phyloP scores from a whole-genome alignment of 306 rosid species.

The Cotoneaster glaucophyllus region DNA sequence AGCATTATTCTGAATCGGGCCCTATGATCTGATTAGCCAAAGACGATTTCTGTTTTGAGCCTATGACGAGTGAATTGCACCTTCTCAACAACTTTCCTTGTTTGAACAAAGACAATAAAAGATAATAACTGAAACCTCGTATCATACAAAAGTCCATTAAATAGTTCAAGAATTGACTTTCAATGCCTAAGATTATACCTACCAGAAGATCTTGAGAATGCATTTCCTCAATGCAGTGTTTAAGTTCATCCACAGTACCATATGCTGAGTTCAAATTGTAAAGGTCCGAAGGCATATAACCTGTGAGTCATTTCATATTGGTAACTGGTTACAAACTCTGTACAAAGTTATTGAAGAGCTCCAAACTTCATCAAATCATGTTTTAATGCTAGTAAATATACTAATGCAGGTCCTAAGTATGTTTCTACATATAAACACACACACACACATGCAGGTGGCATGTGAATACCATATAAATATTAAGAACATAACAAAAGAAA shows the following conservation, averaged over 20 bases:
- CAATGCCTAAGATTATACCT: slow-evolving; percentile 18
- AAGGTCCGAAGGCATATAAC: slow-evolving; percentile 82
- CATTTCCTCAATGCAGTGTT: slow-evolving; percentile 56
- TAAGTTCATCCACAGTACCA: slow-evolving; percentile 67
- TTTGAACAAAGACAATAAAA: background rate
- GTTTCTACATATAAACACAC: background rate
- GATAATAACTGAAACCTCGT: background rate
- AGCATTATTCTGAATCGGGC: background rate
- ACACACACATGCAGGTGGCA: background rate
- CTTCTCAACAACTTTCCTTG: background rate
- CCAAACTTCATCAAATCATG: background rate
- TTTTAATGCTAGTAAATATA: background rate
- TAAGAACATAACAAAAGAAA: background rate
- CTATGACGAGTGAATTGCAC: background rate
- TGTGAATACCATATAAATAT: background rate
- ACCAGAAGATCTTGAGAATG: slow-evolving; percentile 70
- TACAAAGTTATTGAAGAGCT: background rate
- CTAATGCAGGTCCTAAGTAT: background rate
- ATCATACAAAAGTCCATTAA: background rate
- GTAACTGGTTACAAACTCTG: slow-evolving; percentile 20
- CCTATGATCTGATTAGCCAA: background rate
- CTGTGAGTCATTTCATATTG: slow-evolving; percentile 32
- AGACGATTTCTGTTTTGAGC: background rate
- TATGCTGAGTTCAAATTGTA: slow-evolving; percentile 75
- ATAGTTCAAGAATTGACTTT: background rate